Percentiles rank a stretch among this genome's conserved stretches.
These are phyloP conservation scores for Cladobotryum mycophilum DNA, from an alignment of 2,329 filamentous ascomycete genomes.

Conservation along the genomic window DNA sequence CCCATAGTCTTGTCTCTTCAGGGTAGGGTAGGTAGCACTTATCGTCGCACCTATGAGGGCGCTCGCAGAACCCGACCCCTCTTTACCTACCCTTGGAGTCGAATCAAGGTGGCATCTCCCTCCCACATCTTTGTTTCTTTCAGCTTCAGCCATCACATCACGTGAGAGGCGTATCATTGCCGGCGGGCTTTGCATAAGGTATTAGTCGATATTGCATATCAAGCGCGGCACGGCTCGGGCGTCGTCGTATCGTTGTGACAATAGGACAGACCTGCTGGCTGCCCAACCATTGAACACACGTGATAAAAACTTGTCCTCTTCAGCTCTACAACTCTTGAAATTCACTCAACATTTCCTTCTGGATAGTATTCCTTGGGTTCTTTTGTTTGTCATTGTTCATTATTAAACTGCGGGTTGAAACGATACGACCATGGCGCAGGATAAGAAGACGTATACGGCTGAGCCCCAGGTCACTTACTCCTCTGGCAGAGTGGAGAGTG, in stretches of 20 bases:
- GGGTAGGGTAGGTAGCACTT: too few relatives aligned
- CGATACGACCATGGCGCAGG: slow-evolving; percentile 2
- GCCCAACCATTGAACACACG: too few relatives aligned
- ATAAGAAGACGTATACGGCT: slow-evolving; percentile 16
- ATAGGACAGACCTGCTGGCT: too few relatives aligned
- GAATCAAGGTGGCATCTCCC: not conserved
- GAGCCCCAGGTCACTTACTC: slow-evolving; percentile 21
- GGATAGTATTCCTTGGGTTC: not conserved
- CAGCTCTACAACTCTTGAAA: too few relatives aligned
- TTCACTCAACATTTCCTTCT: not conserved
- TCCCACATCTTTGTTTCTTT: not conserved
- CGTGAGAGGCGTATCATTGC: slow-evolving; percentile 4
- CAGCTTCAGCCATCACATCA: slow-evolving; percentile 7
- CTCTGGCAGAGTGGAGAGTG: slow-evolving; percentile 13
- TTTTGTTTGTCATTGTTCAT: not conserved
- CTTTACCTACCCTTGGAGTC: not conserved
- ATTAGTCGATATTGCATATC: too few relatives aligned
- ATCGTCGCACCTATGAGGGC: too few relatives aligned
- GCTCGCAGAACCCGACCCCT: too few relatives aligned
- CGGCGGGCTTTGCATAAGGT: not conserved
- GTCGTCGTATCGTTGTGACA: not conserved
- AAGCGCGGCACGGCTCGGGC: not conserved
- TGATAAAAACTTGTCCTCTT: too few relatives aligned
- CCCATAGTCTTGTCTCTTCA: too few relatives aligned
- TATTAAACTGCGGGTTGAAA: not conserved